Conservation (phyloP, 495 filamentous ascomycete species). For the Lentithecium fluviatile region DNA sequence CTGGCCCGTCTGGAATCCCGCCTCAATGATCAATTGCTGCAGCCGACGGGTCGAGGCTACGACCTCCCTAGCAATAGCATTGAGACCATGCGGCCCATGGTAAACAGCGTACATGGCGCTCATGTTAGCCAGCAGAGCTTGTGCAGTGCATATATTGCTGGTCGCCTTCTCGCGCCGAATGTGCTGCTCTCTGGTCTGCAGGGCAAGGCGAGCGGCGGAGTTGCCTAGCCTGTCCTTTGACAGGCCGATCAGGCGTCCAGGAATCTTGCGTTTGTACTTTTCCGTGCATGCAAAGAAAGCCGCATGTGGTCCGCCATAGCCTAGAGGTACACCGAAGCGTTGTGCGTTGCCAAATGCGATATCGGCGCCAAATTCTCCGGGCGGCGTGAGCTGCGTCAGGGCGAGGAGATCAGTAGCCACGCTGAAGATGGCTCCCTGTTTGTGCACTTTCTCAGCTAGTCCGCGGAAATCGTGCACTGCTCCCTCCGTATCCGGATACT, state of each 20-base stretch:
- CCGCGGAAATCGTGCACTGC: conserved; percentile 71
- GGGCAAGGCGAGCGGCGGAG: conserved; percentile 78
- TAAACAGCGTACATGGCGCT: conserved; percentile 97
- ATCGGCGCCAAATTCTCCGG: conserved; percentile 94
- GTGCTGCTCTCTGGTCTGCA: conserved; percentile 96
- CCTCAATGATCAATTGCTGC: conserved; percentile 61
- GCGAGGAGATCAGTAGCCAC: conserved; percentile 92
- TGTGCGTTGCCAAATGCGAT: conserved; percentile 97
- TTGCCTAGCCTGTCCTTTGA: conserved; percentile 89
- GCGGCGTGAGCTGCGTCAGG: conserved; percentile 83
- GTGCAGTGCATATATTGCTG: conserved; percentile 97
- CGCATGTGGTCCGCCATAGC: conserved; percentile 92
- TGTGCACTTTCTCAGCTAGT: conserved; percentile 75
- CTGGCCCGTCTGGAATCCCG: conserved; percentile 64
- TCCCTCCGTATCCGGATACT: conserved; percentile 92
- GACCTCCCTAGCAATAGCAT: conserved; percentile 76
- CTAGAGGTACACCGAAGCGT: conserved; percentile 89
- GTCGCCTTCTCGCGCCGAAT: conserved; percentile 97
- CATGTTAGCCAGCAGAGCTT: conserved; percentile 95
- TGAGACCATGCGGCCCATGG: conserved; percentile 84
- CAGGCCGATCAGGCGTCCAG: conserved; percentile 86
- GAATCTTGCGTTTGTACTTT: conserved; percentile 94
- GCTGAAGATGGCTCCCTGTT: conserved; percentile 76
- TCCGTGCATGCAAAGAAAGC: conserved; percentile 95
- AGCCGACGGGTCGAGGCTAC: conserved; percentile 69